Evolutionary conservation across 805 yeast genomes (phyloP).

Genomic region (Brettanomyces sp.): DNA sequence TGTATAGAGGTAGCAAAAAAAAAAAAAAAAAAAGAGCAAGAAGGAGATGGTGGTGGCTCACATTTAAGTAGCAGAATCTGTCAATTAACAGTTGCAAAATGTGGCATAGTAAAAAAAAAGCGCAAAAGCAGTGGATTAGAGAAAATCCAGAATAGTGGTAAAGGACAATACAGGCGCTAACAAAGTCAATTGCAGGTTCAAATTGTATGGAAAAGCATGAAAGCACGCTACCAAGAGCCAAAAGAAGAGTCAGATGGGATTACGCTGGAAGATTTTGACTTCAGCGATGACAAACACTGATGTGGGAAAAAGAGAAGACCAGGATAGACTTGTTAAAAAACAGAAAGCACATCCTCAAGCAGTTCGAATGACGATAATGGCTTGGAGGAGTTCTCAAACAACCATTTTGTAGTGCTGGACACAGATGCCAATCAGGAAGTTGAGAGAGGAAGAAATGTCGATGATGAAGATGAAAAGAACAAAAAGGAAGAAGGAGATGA

Average conservation of each 20-base stretch:
- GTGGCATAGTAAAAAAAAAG: too few relatives aligned
- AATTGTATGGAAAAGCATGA: too few relatives aligned
- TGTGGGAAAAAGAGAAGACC: not conserved
- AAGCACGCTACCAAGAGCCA: too few relatives aligned
- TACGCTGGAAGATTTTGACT: not conserved
- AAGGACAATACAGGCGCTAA: too few relatives aligned
- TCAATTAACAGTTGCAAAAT: too few relatives aligned
- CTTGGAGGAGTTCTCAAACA: not conserved
- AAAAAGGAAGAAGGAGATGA: conserved; percentile 11
- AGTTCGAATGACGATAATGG: not conserved
- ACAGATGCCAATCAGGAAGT: not conserved
- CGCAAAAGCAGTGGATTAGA: too few relatives aligned
- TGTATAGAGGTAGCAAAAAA: too few relatives aligned
- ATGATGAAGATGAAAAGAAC: not conserved
- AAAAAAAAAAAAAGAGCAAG: too few relatives aligned
- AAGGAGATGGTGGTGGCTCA: too few relatives aligned
- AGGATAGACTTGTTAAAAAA: not conserved
- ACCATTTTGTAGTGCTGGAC: not conserved
- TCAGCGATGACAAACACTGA: not conserved
- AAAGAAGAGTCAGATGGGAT: not conserved
- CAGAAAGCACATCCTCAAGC: not conserved
- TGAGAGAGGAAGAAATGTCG: not conserved
- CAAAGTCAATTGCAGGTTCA: too few relatives aligned
- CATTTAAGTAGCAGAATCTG: too few relatives aligned
- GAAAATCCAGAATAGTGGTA: too few relatives aligned